Evolutionary conservation across 371 early-diverging fungal species (phyloP).

Genomic region (Syncephalis fuscata): DNA sequence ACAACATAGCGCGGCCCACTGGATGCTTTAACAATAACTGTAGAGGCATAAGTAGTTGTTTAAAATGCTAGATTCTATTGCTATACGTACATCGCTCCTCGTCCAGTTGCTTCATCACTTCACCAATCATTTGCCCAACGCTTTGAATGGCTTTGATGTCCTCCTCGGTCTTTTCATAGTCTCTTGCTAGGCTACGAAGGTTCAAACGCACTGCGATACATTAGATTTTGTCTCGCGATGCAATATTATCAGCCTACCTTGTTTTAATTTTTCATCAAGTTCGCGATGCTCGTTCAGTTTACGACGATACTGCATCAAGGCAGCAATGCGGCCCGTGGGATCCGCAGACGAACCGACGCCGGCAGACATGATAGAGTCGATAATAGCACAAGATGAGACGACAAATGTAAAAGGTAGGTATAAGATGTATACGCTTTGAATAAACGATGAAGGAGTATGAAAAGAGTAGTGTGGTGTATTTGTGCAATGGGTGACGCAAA

Average conservation of each 20-base stretch:
- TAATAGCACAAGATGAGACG: too few species aligned
- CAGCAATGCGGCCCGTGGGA: slow-evolving; percentile 40
- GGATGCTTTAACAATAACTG: slow-evolving; percentile 97
- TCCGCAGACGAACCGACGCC: slow-evolving; percentile 3
- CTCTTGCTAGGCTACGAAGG: slow-evolving; percentile 64
- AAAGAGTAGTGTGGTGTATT: too few species aligned
- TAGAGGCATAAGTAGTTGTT: not conserved
- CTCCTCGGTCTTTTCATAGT: slow-evolving; percentile 92
- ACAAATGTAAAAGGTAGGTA: too few species aligned
- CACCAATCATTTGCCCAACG: slow-evolving; percentile 99
- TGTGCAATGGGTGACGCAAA: too few species aligned
- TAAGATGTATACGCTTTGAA: too few species aligned
- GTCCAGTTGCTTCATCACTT: slow-evolving; percentile 95
- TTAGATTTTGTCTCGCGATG: not conserved
- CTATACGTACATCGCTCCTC: slow-evolving; percentile 85
- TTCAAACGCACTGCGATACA: slow-evolving; percentile 64
- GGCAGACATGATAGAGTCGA: too few species aligned
- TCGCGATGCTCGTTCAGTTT: slow-evolving; percentile 85
- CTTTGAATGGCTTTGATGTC: slow-evolving; percentile 97
- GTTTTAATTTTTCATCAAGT: slow-evolving; percentile 87
- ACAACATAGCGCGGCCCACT: slow-evolving; percentile 99
- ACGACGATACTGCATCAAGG: slow-evolving; percentile 69
- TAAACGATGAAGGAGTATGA: too few species aligned
- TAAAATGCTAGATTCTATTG: not conserved
- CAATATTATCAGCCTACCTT: slow-evolving; percentile 32